Percentiles rank a stretch among this genome's conserved stretches.
Conservation (phyloP, 441 rosid genomes). For the Monsonia emarginata region DNA sequence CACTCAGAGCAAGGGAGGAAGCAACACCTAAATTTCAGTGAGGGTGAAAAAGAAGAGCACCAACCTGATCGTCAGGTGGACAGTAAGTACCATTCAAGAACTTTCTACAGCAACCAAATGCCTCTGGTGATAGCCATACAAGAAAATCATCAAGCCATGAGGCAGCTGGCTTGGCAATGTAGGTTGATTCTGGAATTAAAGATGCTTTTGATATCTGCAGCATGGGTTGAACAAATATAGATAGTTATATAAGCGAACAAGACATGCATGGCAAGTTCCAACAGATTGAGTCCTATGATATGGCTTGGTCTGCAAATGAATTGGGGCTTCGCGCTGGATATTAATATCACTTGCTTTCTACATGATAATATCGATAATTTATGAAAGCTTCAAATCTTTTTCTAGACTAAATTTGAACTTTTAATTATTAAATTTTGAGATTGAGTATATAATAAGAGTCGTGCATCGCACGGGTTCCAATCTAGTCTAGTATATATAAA, state of each 20-base stretch:
- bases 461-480: too few relatives aligned
- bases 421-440: too few relatives aligned
- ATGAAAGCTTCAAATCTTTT: too few relatives aligned
- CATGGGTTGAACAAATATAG: background rate
- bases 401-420: too few relatives aligned
- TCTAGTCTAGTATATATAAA: too few relatives aligned
- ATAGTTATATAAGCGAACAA: background rate
- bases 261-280: background rate
- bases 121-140: slow-evolving; percentile 63
- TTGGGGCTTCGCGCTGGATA: background rate
- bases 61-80: slow-evolving; percentile 65
- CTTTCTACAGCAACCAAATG: slow-evolving; percentile 63
- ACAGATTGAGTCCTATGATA: background rate
- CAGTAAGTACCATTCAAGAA: slow-evolving; percentile 46
- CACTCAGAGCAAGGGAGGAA: background rate
- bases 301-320: background rate
- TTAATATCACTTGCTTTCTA: background rate
- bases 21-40: slow-evolving; percentile 10
- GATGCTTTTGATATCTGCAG: slow-evolving; percentile 57
- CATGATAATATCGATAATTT: too few relatives aligned
- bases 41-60: slow-evolving; percentile 11
- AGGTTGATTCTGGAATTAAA: slow-evolving; percentile 41
- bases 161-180: slow-evolving; percentile 66
- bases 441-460: too few relatives aligned
- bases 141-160: slow-evolving; percentile 68